Base-by-base conservation (phyloP, 2,329 filamentous ascomycete species). In the Aureobasidium mangrovei region DNA sequence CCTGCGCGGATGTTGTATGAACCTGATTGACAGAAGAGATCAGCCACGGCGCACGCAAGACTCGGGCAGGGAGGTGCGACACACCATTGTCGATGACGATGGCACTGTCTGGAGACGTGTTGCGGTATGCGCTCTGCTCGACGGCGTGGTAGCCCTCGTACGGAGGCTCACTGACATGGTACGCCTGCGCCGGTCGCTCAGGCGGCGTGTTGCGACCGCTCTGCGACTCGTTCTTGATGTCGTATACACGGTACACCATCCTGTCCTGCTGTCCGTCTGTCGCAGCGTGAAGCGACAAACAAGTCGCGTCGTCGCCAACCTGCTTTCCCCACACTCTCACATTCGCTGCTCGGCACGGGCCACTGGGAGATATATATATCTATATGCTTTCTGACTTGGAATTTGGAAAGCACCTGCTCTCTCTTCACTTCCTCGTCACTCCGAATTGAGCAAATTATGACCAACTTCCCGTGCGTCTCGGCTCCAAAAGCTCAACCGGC, bases 81-180 rank as follows among this genome's bases (percentile, higher is more conserved):
- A 26, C 31, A 94, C 91, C 93, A 85, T 96, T 96, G 74, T 98
- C 93, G 66, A 98, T 97, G 59, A 98, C 88, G 65, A 98, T 96
- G 48, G 90, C 88, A 49, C 84, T 86, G 53, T 72, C 67, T 41
- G 63, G 59, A 38, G 64, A 77, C 57, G 88, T 91, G 61, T 79
- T 77, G 63, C 81, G 77, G 65, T 86, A 90, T 45, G 86, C 88
- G 63, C 91, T 84, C 7, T 76, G 72, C 62, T 82, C 77, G 44
- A 78, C 70, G 49, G 77, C 70, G 41, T 76, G 76, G 64, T 77
- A 79, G 57, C 81, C 80, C 61, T 77, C 77, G 67, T 83, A 84
- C 2, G 80, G 81, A 45, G 77, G 80, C 35, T 84, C 81, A 56
- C 72, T 75, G 55, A 78, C 73, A 58, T 69, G 68, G 68, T 76